Base-by-base conservation (phyloP, 352 stramenopile genomes). In the Pythium rhizo-oryzae region DNA sequence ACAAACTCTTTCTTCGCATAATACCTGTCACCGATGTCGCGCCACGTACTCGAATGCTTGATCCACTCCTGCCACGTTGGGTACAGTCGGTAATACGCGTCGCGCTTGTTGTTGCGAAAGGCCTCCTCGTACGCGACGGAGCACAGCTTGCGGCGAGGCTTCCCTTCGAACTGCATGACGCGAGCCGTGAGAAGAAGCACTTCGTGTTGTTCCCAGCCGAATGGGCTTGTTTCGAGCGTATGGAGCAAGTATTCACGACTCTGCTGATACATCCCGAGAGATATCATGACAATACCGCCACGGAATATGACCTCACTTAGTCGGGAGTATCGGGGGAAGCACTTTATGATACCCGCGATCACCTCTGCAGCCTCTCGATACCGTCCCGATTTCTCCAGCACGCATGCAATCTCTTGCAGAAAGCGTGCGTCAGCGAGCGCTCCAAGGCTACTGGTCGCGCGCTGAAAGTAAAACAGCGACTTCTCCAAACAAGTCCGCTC, bases 231-330 rank as follows among this genome's bases (percentile, higher is more conserved):
- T 13, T 93, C 85, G 25, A 91, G 66, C 0, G 85, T 75, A 33
- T 93, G 81, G 6, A 93, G 33, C 23, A 91, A 39, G 30, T 93
- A 93, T 53, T 93, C 85, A 5, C 82, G 77, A 41, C 81, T 86
- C 57, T 93, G 85, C 8, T 75, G 78, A 46, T 81, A 90, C 71
- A 87, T 78, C 16, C 82, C 70, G 23, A 93, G 59, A 2, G 79
- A 76, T 25, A 88, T 69, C 72, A 93, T 78, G 6, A 91, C 69
- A 47, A 91, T 73, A 0, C 74, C 81, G n/a, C 80, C 80, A 8
- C 85, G 85, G 51, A 93, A 93, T 4, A 93, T 87, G 21, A 91
- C 78, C 33, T 87, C 67, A 8, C 55, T 67, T 6, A 93, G 61
- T 30, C 68, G 69, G 19, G 67, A 23, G 51, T 89, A 91, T 4